phyloP scores from a whole-genome alignment of 306 rosid species.

The Luffa aegyptiaca region DNA sequence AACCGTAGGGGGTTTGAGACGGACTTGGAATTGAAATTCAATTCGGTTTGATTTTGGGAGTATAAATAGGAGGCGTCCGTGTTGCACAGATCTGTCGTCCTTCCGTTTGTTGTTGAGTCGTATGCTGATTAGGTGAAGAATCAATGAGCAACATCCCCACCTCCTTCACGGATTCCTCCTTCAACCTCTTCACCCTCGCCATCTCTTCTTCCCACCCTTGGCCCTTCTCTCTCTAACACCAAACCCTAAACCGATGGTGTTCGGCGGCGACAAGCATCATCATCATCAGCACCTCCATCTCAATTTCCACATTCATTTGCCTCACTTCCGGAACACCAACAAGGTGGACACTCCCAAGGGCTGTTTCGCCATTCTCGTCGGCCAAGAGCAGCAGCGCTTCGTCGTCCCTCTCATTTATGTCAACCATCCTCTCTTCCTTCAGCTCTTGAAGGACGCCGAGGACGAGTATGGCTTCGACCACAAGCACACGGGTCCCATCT shows the following conservation, averaged over 20 bases:
- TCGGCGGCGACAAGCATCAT: neutral
- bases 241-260: too few relatives aligned
- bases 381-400: conserved; percentile 57
- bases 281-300: conserved; percentile 12
- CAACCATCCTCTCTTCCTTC: conserved; percentile 76
- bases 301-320: conserved; percentile 51
- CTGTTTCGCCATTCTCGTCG: conserved; percentile 59
- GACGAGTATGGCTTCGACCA: conserved; percentile 80
- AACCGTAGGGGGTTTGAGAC: neutral
- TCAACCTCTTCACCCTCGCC: conserved; percentile 63
- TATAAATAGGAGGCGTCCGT: neutral
- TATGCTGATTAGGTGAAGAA: neutral
- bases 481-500: conserved; percentile 75
- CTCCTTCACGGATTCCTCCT: conserved; percentile 67
- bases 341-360: conserved; percentile 69
- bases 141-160: conserved; percentile 82
- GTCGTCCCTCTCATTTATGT: conserved; percentile 77
- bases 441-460: conserved; percentile 68
- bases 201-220: conserved; percentile 88
- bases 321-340: conserved; percentile 21
- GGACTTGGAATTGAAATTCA: neutral
- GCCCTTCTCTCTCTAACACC: conserved; percentile 52
- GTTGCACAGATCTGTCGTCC: neutral
- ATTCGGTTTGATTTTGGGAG: neutral
- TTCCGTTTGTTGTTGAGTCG: neutral